phyloP scores from a whole-genome alignment of 2,329 filamentous ascomycete genomes.

The Colletotrichum kahawae region DNA sequence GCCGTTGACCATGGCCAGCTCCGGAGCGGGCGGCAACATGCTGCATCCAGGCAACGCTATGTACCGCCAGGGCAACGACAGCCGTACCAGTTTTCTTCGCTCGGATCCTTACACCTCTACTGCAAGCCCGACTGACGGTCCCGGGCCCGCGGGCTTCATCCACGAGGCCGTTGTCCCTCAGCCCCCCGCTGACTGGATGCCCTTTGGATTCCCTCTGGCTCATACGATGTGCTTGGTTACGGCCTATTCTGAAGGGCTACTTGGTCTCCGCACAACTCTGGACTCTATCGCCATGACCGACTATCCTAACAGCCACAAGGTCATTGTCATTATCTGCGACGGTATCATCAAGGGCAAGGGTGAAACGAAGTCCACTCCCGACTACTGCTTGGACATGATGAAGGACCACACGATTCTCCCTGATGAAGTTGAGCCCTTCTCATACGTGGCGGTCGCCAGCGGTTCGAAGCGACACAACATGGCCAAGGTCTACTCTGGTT shows the following conservation, averaged over 20 bases:
- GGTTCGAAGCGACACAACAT: constrained; percentile 99
- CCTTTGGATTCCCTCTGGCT: constrained; percentile 92
- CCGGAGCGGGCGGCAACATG: constrained; percentile 75
- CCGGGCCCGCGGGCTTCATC: constrained; percentile 91
- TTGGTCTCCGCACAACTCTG: constrained; percentile 90
- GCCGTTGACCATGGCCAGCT: constrained; percentile 95
- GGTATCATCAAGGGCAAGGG: constrained; percentile 97
- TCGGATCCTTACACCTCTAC: constrained; percentile 60
- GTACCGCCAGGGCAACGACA: constrained; percentile 72
- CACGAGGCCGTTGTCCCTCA: constrained; percentile 96
- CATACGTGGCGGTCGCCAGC: constrained; percentile 94
- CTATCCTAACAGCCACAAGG: constrained; percentile 98
- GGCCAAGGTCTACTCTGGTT: constrained; percentile 97
- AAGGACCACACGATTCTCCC: constrained; percentile 82
- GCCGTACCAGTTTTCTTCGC: constrained; percentile 68
- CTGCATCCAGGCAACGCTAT: constrained; percentile 69
- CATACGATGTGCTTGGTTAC: constrained; percentile 95
- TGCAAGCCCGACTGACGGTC: constrained; percentile 66
- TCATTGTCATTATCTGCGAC: constrained; percentile 95
- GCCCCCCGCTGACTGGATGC: constrained; percentile 95
- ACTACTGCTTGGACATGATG: constrained; percentile 92
- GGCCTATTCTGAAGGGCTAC: constrained; percentile 93
- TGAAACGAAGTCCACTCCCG: constrained; percentile 84
- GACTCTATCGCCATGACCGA: constrained; percentile 98
- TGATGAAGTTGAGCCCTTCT: constrained; percentile 87